These are phyloP conservation scores for Lecanosticta acicola DNA, from an alignment of 2,329 filamentous ascomycete species.

Conservation along the genomic window DNA sequence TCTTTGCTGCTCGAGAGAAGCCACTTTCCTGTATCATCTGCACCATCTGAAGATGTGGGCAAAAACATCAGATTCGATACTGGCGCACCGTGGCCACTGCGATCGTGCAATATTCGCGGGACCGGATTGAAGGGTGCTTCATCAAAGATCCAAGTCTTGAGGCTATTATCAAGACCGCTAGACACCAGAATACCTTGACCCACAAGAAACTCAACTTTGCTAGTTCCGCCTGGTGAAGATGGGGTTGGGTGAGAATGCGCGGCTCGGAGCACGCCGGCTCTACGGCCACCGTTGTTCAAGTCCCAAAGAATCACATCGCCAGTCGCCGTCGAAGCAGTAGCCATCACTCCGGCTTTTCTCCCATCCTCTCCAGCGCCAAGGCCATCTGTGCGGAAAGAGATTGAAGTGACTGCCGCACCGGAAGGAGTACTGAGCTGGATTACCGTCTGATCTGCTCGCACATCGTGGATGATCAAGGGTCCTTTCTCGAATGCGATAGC, in stretches of 20 bases:
- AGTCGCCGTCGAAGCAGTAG: slow-evolving; percentile 69
- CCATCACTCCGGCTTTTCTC: slow-evolving; percentile 83
- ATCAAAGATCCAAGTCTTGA: slow-evolving; percentile 96
- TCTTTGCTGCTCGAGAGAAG: slow-evolving; percentile 83
- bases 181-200: slow-evolving; percentile 88
- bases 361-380: slow-evolving; percentile 84
- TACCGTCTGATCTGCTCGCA: slow-evolving; percentile 68
- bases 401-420: slow-evolving; percentile 66
- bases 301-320: slow-evolving; percentile 97
- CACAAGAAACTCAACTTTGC: slow-evolving; percentile 78
- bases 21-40: slow-evolving; percentile 88
- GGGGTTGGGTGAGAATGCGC: slow-evolving; percentile 76
- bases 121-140: slow-evolving; percentile 82
- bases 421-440: slow-evolving; percentile 53
- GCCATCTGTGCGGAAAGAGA: slow-evolving; percentile 86
- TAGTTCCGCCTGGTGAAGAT: slow-evolving; percentile 71
- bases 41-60: slow-evolving; percentile 81
- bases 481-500: slow-evolving; percentile 83
- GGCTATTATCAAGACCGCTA: slow-evolving; percentile 84
- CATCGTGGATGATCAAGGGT: slow-evolving; percentile 71
- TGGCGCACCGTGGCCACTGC: slow-evolving; percentile 83
- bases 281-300: slow-evolving; percentile 77
- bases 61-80: slow-evolving; percentile 79
- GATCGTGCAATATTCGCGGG: slow-evolving; percentile 75
- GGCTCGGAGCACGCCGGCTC: slow-evolving; percentile 78